A percentile compares a stretch with the other conserved stretches of the same genome.
phyloP scores from a whole-genome alignment of 257 asterid genomes.

The Nicotiana noctiflora region DNA sequence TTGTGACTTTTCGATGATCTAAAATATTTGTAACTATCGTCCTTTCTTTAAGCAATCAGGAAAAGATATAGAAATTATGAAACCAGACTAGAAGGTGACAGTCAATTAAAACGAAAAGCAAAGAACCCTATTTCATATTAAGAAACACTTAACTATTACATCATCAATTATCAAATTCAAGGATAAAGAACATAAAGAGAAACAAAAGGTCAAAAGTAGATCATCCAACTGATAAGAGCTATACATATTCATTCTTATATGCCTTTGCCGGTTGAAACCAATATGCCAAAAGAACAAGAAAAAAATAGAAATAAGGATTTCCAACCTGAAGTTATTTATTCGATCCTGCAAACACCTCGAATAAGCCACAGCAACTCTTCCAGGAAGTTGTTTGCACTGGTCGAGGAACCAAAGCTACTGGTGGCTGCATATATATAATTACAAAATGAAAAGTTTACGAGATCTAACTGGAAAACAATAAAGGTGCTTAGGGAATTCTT shows the following conservation, averaged over 20 bases:
- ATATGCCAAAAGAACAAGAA: not conserved
- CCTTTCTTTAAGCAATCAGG: too few relatives aligned
- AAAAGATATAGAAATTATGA: too few relatives aligned
- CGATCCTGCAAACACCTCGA: conserved; percentile 50
- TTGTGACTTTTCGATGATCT: too few relatives aligned
- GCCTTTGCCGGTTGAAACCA: not conserved
- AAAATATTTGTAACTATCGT: too few relatives aligned
- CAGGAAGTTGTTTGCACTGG: conserved; percentile 40
- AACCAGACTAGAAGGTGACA: too few relatives aligned
- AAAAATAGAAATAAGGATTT: not conserved
- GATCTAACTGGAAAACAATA: not conserved
- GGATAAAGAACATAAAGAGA: not conserved
- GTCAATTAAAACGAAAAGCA: too few relatives aligned
- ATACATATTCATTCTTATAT: not conserved
- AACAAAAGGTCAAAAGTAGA: not conserved
- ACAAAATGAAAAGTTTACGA: not conserved
- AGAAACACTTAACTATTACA: too few relatives aligned
- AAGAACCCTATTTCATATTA: too few relatives aligned
- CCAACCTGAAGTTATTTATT: conserved; percentile 34
- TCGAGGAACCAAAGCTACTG: conserved; percentile 23
- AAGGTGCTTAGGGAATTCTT: not conserved
- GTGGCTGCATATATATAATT: conserved; percentile 26
- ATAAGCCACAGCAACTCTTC: conserved; percentile 73
- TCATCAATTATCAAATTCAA: not conserved
- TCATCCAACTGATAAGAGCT: not conserved